Base-by-base conservation (phyloP, 345 rosid genomes). In the Heritiera fomes region DNA sequence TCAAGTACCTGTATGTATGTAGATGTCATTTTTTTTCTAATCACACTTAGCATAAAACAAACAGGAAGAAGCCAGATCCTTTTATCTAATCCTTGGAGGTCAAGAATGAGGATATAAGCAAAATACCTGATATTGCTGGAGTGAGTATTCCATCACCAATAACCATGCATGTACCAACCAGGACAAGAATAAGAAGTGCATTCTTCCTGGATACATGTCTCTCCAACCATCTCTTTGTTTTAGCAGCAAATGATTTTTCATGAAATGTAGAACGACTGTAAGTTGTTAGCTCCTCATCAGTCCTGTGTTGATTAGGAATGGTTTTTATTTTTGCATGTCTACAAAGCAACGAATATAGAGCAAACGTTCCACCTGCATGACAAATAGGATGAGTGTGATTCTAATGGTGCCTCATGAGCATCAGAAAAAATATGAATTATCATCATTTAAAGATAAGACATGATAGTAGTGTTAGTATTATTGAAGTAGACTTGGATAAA, bases 91-190 rank as follows among this genome's bases (percentile, higher is more conserved):
- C 70, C 71, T 8, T 40, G 32, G 38, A 59, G 93, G 4, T 9
- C 49, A 61, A 68, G 47, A 10, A 56, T 45, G 49, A 68, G 71
- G 59, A 60, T 23, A n/a, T 45, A 41, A 70, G 49, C 23, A 50
- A 17, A 30, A 45, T 87, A 93, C 99, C 99, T 45, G 99, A 96
- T 79, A 96, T 94, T 30, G 98, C 99, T 63, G 99, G 99, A 72
- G 99, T 96, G 75, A 96, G 91, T 80, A 96, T 91, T 62, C 99
- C 98, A 80, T 96, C 99, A 62, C 99, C 98, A 28, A 96, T 93
- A 84, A 96, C 87, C 95, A 91, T 96, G 87, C 97, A 96, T 79
- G 97, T 92, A 50, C 98, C 97, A 20, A 95, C 85, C 67, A 95
- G 96, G 79, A 95, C 98, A 69, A 89, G 80, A 66, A 89, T 63